Conservation (phyloP, 2,329 filamentous ascomycete species). For the Chaetomiaceae sp. region DNA sequence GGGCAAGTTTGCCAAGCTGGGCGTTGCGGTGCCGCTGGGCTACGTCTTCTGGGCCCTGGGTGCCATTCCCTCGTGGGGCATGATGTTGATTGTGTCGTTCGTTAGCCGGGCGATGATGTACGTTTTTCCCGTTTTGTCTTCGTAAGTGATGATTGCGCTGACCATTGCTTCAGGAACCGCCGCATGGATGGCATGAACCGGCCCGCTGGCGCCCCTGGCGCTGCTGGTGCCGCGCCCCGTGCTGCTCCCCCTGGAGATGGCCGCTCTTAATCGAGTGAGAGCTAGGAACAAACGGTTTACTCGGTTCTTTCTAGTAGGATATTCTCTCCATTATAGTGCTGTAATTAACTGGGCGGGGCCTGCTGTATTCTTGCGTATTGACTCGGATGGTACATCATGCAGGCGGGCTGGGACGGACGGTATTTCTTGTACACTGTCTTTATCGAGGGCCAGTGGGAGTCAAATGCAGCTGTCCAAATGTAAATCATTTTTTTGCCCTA, state of each 20-base stretch:
- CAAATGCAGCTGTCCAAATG: background rate
- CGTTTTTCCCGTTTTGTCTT: conserved; percentile 38
- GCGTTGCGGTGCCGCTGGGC: conserved; percentile 59
- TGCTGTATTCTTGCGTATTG: background rate
- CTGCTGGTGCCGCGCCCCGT: conserved; percentile 22
- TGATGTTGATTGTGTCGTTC: conserved; percentile 73
- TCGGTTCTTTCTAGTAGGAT: background rate
- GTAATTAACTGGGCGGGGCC: conserved; percentile 14
- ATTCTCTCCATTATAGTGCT: conserved; percentile 10
- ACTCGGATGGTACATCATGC: conserved; percentile 2
- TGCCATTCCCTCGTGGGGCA: conserved; percentile 67
- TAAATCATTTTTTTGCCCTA: conserved; percentile 32
- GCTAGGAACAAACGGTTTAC: background rate
- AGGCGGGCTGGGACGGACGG: conserved; percentile 3
- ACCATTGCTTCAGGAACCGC: conserved; percentile 33
- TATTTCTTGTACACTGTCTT: background rate
- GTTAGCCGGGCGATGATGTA: conserved; percentile 72
- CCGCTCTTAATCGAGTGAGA: conserved; percentile 19
- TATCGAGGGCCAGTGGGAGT: background rate
- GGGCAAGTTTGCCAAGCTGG: conserved; percentile 59
- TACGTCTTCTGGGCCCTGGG: conserved; percentile 65
- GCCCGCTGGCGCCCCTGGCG: conserved; percentile 17
- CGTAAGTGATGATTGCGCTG: background rate
- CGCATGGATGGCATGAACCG: conserved; percentile 25
- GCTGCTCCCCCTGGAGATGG: conserved; percentile 29